Evolutionary conservation across 148 eudicot genomes (phyloP).

Genomic region (Amaranthus hypochondriacus): DNA sequence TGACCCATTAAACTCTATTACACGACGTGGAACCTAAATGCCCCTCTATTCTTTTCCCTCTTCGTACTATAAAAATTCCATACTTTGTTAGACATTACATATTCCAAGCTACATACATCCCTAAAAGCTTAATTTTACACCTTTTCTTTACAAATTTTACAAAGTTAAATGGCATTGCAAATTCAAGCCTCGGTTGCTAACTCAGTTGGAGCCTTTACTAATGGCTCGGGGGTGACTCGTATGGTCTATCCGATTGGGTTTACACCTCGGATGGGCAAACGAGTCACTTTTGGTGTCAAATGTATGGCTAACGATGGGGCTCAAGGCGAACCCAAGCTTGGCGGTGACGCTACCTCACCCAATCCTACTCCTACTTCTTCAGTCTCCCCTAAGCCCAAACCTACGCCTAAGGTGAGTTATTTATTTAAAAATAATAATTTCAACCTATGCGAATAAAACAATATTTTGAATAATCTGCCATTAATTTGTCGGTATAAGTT

Average conservation of each 20-base stretch:
- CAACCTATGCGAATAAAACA: no score
- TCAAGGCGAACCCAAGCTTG: conserved; percentile 14
- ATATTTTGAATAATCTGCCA: no score
- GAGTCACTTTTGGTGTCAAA: conserved; percentile 18
- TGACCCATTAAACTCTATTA: background rate
- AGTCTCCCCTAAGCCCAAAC: conserved; percentile 13
- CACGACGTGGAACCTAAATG: conserved; percentile 19
- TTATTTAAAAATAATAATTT: no score
- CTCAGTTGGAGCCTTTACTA: conserved; percentile 11
- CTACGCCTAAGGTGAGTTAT: conserved; percentile 28
- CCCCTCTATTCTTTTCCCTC: conserved; percentile 13
- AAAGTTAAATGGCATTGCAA: conserved; percentile 5
- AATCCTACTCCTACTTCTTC: background rate
- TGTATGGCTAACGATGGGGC: conserved; percentile 30
- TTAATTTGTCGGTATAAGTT: no score
- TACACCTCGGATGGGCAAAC: conserved; percentile 18
- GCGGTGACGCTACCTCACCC: background rate
- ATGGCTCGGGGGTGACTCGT: conserved; percentile 5
- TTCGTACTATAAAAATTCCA: conserved; percentile 8
- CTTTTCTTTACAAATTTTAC: background rate
- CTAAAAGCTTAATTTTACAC: background rate
- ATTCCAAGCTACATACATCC: no score
- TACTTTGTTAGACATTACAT: background rate
- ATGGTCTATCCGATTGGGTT: background rate
- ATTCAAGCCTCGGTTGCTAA: conserved; percentile 30